A percentile compares a stretch with the other conserved stretches of the same genome.
Evolutionary conservation across 208 protist species (phyloP).

Genomic region (Wallacemonas collosoma): DNA sequence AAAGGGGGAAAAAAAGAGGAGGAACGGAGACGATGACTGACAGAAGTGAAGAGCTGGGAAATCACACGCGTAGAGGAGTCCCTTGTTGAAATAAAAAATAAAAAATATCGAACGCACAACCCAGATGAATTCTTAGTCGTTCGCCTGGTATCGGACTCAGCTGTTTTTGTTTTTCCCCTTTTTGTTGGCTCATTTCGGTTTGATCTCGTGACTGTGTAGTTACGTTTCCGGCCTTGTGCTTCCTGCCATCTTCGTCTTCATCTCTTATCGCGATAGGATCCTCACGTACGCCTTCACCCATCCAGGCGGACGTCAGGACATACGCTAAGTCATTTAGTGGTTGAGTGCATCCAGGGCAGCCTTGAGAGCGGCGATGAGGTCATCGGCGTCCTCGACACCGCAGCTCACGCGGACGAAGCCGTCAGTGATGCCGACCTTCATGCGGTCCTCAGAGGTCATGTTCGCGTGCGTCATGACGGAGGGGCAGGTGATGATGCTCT

Average conservation of each 20-base stretch:
- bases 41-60: too few relatives aligned
- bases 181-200: background rate
- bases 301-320: too few relatives aligned
- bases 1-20: background rate
- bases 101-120: constrained; percentile 9
- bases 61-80: too few relatives aligned
- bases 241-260: background rate
- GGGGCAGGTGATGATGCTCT: constrained; percentile 96
- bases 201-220: background rate
- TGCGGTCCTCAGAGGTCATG: constrained; percentile 92
- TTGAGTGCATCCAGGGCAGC: constrained; percentile 80
- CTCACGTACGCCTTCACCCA: too few relatives aligned
- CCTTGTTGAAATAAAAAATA: constrained; percentile 7
- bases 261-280: too few relatives aligned
- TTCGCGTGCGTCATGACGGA: constrained; percentile 97
- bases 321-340: constrained; percentile 15
- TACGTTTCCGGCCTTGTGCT: background rate
- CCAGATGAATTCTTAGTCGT: background rate
- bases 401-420: constrained; percentile 93
- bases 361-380: constrained; percentile 92
- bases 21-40: too few relatives aligned
- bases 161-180: background rate
- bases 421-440: constrained; percentile 94
- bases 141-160: background rate
- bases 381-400: constrained; percentile 94